Evolutionary conservation across 345 rosid genomes (phyloP).

Genomic region (Euphorbia lathyris): DNA sequence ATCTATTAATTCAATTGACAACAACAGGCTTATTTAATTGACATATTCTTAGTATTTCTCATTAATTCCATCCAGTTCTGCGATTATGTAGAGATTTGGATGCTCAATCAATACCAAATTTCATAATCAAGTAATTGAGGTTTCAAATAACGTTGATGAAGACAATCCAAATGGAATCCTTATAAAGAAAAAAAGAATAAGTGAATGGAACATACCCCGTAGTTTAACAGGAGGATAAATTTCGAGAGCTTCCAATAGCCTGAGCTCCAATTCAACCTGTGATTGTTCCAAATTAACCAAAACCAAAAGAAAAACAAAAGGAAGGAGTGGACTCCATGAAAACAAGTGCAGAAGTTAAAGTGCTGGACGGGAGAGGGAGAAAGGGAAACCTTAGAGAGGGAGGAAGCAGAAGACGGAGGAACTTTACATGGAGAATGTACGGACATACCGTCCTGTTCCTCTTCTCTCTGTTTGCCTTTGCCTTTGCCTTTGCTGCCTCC

Average conservation of each 20-base stretch:
- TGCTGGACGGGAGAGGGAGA: background rate
- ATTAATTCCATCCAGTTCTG: background rate
- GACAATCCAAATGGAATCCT: background rate
- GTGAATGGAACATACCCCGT: conserved; percentile 39
- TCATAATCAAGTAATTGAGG: too few relatives aligned
- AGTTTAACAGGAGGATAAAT: conserved; percentile 87
- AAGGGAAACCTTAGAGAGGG: conserved; percentile 72
- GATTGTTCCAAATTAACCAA: conserved; percentile 62
- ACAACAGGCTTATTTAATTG: background rate
- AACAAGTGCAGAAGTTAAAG: background rate
- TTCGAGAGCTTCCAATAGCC: conserved; percentile 83
- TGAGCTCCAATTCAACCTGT: conserved; percentile 93
- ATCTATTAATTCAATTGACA: background rate
- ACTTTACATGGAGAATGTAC: conserved; percentile 96
- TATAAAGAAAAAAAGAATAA: background rate
- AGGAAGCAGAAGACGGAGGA: conserved; percentile 91
- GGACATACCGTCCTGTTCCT: conserved; percentile 86
- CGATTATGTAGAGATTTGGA: background rate
- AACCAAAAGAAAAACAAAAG: background rate
- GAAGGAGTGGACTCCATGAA: background rate
- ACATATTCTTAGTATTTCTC: background rate
- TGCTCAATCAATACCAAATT: background rate
- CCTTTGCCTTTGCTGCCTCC: conserved; percentile 29
- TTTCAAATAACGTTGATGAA: too few relatives aligned
- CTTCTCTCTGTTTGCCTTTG: conserved; percentile 57